Percentiles rank a stretch among this genome's conserved stretches.
Conservation (phyloP, 2,329 filamentous ascomycete species). For the Cercospora brassicicola region DNA sequence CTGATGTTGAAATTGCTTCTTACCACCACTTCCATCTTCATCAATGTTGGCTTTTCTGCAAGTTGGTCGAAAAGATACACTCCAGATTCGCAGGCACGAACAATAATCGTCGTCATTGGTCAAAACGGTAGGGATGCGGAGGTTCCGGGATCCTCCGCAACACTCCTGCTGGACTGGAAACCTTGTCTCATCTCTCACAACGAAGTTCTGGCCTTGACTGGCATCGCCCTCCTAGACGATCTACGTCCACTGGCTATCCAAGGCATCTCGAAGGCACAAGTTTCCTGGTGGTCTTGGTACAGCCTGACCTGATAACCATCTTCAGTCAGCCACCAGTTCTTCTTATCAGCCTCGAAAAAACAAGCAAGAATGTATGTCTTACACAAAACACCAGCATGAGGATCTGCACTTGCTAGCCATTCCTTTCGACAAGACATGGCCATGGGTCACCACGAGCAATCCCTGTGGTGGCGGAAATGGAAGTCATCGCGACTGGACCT, state of each 20-base stretch:
- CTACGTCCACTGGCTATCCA: background rate
- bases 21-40: background rate
- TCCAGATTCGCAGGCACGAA: background rate
- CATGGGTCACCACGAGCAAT: constrained; percentile 12
- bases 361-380: background rate
- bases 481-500: background rate
- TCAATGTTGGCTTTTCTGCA: background rate
- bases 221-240: background rate
- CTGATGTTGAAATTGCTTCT: background rate
- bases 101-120: background rate
- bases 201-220: background rate
- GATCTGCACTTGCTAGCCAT: background rate
- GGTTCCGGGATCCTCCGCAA: background rate
- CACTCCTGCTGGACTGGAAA: background rate
- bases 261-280: background rate
- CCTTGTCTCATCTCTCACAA: background rate
- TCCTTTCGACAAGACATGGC: background rate
- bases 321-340: background rate
- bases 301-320: background rate
- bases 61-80: background rate
- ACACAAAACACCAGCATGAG: background rate
- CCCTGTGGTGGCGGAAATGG: constrained; percentile 11
- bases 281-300: background rate
- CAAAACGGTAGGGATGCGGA: background rate
- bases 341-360: background rate